Evolutionary conservation across 345 rosid species (phyloP).

Genomic region (Gossypioides kirkii): DNA sequence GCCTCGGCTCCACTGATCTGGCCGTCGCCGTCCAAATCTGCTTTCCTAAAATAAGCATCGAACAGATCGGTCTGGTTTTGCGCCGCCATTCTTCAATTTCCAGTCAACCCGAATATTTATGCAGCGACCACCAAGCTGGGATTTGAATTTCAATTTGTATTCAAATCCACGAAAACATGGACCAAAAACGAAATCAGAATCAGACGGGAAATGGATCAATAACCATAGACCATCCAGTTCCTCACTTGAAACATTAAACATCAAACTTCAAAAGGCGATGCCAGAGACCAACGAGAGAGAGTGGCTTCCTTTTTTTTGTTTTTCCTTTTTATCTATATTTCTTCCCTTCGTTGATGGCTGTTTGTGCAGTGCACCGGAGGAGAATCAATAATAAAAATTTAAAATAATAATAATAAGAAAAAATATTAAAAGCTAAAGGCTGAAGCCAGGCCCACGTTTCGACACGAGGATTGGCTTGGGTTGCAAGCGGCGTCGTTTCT

Average conservation of each 20-base stretch:
- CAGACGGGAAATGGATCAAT: constrained; percentile 3
- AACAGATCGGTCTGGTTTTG: constrained; percentile 68
- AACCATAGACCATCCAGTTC: neutral
- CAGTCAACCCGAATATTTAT: neutral
- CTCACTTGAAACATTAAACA: neutral
- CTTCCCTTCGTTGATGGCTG: neutral
- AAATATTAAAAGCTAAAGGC: too few relatives aligned
- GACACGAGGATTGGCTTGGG: neutral
- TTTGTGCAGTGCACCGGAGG: neutral
- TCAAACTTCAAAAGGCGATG: constrained; percentile 5
- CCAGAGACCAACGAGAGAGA: neutral
- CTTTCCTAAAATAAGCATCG: constrained; percentile 84
- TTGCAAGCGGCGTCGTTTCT: neutral
- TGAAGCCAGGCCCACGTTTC: too few relatives aligned
- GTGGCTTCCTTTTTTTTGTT: neutral
- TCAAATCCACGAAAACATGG: neutral
- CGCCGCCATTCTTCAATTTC: constrained; percentile 33
- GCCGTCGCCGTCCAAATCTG: constrained; percentile 98
- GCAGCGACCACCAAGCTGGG: neutral
- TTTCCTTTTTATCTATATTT: neutral
- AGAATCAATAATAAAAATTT: neutral
- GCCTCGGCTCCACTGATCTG: constrained; percentile 99
- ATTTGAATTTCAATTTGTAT: neutral
- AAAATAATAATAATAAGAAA: too few relatives aligned
- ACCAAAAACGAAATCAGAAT: neutral